phyloP scores from a whole-genome alignment of 192 early-diverging fungal species.

The Coemansia sp. region DNA sequence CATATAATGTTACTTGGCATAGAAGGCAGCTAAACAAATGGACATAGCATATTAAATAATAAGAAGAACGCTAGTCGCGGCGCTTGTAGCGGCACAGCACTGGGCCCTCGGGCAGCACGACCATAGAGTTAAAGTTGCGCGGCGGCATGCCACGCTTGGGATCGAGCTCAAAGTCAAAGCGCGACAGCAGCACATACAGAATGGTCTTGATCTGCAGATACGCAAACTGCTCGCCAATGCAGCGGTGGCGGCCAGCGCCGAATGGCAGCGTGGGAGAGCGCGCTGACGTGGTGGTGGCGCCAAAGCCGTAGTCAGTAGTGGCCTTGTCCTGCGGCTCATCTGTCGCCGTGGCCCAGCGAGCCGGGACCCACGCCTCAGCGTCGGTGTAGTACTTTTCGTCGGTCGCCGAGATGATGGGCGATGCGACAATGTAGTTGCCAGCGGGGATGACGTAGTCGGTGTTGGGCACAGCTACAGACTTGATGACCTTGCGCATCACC shows the following conservation, averaged over 20 bases:
- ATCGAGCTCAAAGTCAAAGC: constrained; percentile 71
- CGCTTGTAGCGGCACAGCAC: constrained; percentile 56
- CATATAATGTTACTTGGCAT: too few relatives aligned
- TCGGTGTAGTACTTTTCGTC: constrained; percentile 80
- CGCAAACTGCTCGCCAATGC: constrained; percentile 97
- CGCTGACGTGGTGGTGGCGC: constrained; percentile 64
- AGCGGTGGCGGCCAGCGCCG: constrained; percentile 96
- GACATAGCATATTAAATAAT: too few relatives aligned
- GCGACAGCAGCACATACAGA: constrained; percentile 74
- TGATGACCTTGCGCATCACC: constrained; percentile 89
- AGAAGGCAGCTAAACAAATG: too few relatives aligned
- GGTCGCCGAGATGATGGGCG: constrained; percentile 76
- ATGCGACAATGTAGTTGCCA: constrained; percentile 84
- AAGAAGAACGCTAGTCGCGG: constrained; percentile 8
- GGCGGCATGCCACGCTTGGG: constrained; percentile 73
- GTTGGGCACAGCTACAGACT: constrained; percentile 65
- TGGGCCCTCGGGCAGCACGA: constrained; percentile 80
- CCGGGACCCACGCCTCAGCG: constrained; percentile 77
- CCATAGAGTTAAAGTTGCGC: constrained; percentile 86
- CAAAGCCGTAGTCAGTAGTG: constrained; percentile 75
- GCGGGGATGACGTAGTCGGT: constrained; percentile 86
- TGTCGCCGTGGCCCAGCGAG: constrained; percentile 66
- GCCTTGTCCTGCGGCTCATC: constrained; percentile 57
- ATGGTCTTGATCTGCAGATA: constrained; percentile 96
- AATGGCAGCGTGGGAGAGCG: constrained; percentile 89